phyloP scores from a whole-genome alignment of 2,329 filamentous ascomycete species.

The Claviceps citrina region DNA sequence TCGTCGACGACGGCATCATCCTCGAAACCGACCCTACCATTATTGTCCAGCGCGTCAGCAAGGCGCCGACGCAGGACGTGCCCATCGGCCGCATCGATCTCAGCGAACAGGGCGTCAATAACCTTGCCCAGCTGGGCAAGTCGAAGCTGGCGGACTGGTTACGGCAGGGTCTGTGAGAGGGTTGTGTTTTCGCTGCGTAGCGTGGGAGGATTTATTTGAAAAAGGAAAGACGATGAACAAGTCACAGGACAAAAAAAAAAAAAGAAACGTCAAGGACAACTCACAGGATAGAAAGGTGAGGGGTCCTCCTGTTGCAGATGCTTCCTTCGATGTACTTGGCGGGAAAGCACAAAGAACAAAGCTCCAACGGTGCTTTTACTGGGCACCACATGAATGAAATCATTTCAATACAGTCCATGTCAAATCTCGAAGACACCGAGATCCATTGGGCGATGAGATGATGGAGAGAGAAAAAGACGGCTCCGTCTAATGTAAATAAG shows the following conservation, averaged over 20 bases:
- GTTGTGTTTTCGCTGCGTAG: background rate
- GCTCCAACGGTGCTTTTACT: background rate
- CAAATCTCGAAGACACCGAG: background rate
- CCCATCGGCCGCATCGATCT: conserved; percentile 89
- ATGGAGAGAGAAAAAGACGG: background rate
- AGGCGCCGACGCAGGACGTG: conserved; percentile 78
- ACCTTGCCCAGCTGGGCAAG: conserved; percentile 86
- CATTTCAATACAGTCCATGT: conserved; percentile 1
- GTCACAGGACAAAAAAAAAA: background rate
- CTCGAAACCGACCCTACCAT: conserved; percentile 94
- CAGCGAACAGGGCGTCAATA: conserved; percentile 88
- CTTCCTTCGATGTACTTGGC: background rate
- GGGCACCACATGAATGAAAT: conserved; percentile 15
- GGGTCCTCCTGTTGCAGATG: background rate
- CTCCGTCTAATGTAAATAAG: background rate
- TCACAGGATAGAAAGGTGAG: background rate
- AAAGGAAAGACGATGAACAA: background rate
- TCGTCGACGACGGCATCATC: conserved; percentile 88
- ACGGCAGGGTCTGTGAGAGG: conserved; percentile 57
- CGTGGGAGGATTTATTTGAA: background rate
- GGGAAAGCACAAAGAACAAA: background rate
- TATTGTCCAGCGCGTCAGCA: conserved; percentile 81
- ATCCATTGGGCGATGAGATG: background rate
- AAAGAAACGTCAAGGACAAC: background rate
- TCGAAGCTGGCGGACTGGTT: conserved; percentile 81